phyloP scores from a whole-genome alignment of 352 stramenopile species.

The Paralagenidium karlingii region DNA sequence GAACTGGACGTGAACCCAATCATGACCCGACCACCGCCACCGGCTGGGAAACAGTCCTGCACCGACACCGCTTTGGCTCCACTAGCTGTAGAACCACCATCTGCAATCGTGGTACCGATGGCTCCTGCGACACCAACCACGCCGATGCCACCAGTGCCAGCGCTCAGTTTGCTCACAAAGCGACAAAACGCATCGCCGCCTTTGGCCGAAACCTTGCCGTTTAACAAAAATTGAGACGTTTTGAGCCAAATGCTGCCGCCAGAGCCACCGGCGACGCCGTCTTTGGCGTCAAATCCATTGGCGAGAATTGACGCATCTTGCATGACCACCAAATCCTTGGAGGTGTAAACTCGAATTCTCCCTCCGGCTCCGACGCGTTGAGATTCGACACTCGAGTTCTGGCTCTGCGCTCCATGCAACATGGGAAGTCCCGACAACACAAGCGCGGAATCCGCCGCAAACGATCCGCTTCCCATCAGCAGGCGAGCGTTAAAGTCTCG shows the following conservation, averaged over 20 bases:
- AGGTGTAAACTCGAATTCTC: conserved; percentile 46
- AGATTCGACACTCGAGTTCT: conserved; percentile 5
- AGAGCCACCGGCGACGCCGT: conserved; percentile 27
- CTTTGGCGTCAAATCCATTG: conserved; percentile 25
- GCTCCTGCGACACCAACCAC: no score
- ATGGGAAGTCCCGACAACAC: conserved; percentile 34
- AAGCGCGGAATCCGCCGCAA: conserved; percentile 8
- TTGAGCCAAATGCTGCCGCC: conserved; percentile 37
- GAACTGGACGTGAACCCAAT: conserved; percentile 58
- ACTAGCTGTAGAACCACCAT: background rate
- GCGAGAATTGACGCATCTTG: conserved; percentile 24
- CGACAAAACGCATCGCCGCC: conserved; percentile 38
- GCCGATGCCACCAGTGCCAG: no score
- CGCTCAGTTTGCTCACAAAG: no score
- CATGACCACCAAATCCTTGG: conserved; percentile 61
- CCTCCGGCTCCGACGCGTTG: conserved; percentile 16
- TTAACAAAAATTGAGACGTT: conserved; percentile 30
- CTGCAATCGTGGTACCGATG: conserved; percentile 2
- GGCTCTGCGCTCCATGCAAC: background rate
- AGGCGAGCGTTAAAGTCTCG: conserved; percentile 1
- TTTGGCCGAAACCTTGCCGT: conserved; percentile 23
- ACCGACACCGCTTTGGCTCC: no score
- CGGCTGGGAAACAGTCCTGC: conserved; percentile 45
- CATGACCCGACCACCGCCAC: conserved; percentile 49
- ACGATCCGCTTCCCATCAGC: background rate